A percentile compares a stretch with the other conserved stretches of the same genome.
Conservation (phyloP, 2,329 filamentous ascomycete species). For the Laburnicola sp. region DNA sequence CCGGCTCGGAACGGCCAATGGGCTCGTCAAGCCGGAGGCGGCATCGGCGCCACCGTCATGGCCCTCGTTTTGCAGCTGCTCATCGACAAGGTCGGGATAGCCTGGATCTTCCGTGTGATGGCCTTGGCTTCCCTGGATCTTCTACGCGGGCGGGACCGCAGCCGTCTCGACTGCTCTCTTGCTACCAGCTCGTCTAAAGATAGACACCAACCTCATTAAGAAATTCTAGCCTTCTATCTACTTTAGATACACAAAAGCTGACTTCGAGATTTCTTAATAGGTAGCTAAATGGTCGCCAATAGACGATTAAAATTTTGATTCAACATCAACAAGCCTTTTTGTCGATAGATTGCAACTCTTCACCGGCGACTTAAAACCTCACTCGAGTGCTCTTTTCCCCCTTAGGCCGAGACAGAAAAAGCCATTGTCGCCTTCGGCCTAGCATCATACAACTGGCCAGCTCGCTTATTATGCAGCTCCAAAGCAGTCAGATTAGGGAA, state of each 20-base stretch:
- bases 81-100: slow-evolving; percentile 3
- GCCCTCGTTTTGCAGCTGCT: slow-evolving; percentile 1
- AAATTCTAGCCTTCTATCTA: not conserved
- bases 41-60: slow-evolving; percentile 6
- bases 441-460: slow-evolving; percentile 4
- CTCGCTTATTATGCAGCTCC: slow-evolving; percentile 8
- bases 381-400: not conserved
- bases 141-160: slow-evolving; percentile 5
- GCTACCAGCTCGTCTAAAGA: slow-evolving; percentile 1
- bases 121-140: slow-evolving; percentile 4
- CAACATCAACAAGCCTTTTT: not conserved
- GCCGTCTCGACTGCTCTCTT: slow-evolving; percentile 2
- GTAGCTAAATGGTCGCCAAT: not conserved
- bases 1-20: not conserved
- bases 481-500: slow-evolving; percentile 6
- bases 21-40: slow-evolving; percentile 3
- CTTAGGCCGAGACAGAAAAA: not conserved
- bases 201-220: slow-evolving; percentile 2
- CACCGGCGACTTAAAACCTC: not conserved
- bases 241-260: not conserved
- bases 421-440: not conserved
- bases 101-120: slow-evolving; percentile 2
- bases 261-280: not conserved
- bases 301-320: not conserved
- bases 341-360: not conserved